phyloP scores from a whole-genome alignment of 257 asterid species.

The Solanum chiquidenum region DNA sequence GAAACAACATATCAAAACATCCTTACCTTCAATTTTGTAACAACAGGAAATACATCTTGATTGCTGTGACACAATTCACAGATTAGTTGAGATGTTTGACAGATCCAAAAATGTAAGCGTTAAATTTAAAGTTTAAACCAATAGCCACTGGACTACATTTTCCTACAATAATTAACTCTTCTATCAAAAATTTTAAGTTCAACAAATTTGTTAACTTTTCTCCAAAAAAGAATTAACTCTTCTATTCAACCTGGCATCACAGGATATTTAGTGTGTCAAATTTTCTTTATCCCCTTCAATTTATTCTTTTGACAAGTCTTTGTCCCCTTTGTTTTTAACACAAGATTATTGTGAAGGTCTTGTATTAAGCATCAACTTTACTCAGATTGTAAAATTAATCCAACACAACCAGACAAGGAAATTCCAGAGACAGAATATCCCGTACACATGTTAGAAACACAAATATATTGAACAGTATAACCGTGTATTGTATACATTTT shows the following conservation, averaged over 20 bases:
- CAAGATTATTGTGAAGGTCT: neutral
- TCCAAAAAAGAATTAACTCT: neutral
- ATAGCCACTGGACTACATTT: neutral
- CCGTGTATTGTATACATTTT: neutral
- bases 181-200: neutral
- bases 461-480: neutral
- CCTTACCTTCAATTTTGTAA: neutral
- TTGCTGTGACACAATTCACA: neutral
- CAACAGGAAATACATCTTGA: neutral
- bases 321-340: neutral
- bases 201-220: neutral
- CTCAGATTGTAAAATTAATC: neutral
- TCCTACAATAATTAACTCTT: neutral
- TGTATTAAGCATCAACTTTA: neutral
- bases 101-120: neutral
- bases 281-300: neutral
- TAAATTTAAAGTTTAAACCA: neutral
- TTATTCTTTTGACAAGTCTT: neutral
- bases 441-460: neutral
- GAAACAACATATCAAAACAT: neutral
- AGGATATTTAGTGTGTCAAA: neutral
- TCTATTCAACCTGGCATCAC: neutral
- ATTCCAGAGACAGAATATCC: neutral
- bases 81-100: neutral
- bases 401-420: neutral